Percentiles rank a stretch among this genome's conserved stretches.
Evolutionary conservation across 495 filamentous ascomycete genomes (phyloP).

Genomic region (Collariella sp.): DNA sequence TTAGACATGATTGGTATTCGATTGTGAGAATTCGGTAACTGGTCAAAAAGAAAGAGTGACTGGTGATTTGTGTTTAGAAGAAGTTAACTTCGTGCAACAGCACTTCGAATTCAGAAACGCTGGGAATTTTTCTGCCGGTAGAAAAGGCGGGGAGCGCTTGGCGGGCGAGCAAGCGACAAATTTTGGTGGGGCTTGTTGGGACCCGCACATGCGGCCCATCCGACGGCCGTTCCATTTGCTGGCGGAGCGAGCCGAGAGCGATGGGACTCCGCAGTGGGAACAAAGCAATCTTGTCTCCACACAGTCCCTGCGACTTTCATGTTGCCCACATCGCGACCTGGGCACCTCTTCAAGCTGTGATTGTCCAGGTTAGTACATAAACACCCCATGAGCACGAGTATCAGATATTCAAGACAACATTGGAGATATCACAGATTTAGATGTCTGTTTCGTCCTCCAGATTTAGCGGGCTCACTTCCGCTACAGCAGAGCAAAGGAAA

Average conservation of each 20-base stretch:
- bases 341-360: too few relatives aligned
- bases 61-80: not conserved
- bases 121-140: conserved; percentile 8
- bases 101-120: not conserved
- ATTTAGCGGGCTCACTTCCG: too few relatives aligned
- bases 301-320: not conserved
- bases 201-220: conserved; percentile 12
- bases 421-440: too few relatives aligned
- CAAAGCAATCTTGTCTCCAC: not conserved
- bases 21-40: too few relatives aligned
- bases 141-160: conserved; percentile 4
- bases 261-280: not conserved
- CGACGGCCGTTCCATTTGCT: conserved; percentile 7
- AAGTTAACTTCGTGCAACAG: not conserved
- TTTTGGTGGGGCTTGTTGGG: not conserved
- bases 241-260: conserved; percentile 2
- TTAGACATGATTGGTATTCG: conserved; percentile 18
- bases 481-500: not conserved
- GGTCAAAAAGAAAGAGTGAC: not conserved
- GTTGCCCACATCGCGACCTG: too few relatives aligned
- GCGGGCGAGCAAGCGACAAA: not conserved
- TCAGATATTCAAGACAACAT: too few relatives aligned
- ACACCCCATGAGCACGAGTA: too few relatives aligned
- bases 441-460: too few relatives aligned
- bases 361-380: too few relatives aligned